Evolutionary conservation across 805 yeast species (phyloP), one percentile per base, ranked within the genome.

Genomic region (Metschnikowia borealis): DNA sequence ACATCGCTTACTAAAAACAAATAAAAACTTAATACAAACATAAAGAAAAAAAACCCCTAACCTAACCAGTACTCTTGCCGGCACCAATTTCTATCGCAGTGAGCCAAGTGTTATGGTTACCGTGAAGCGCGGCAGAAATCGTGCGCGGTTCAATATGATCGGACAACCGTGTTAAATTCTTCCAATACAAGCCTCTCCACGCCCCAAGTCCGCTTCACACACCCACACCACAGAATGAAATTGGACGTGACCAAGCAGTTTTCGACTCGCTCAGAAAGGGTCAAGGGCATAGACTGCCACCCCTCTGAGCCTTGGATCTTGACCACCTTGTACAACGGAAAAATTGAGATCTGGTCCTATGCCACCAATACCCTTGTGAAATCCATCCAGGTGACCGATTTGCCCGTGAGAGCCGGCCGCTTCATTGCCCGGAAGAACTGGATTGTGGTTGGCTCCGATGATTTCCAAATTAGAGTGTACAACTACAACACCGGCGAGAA

Each of bases 261-360:
- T 70, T 85, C 89, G 59, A 82, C 94, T 55, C 88, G 97, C 62
- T 85, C 97, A 37, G 97, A 91, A 68, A 85, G 99, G 68, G 97
- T 94, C 66, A 94, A 94, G 71, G 97, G 97, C 45, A 86, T 94
- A 64, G 99, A 94, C 71, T 87, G 94, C 78, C 99, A 94, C 68
- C 99, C 99, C 21, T 78, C 91, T 18, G 99, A 94, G 69, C 98
- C 99, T 48, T 92, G 98, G 98, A 83, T 90, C 47, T 76, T 90
- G 62, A 85, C 92, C 48, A 89, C 97, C n/a, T 76, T 89, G 52
- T 90, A 88, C 70, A 87, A 91, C 46, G 99, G 96, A 58, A 81
- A 80, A 67, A 83, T 89, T 49, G 97, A 91, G 71, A 89, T 92
- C 65, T 89, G 96, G 96, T 87, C 95, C 48, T 89, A 88, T 62